Percentiles rank a stretch among this genome's conserved stretches.
phyloP scores from a whole-genome alignment of 306 rosid species.

The Crotalaria pallida region DNA sequence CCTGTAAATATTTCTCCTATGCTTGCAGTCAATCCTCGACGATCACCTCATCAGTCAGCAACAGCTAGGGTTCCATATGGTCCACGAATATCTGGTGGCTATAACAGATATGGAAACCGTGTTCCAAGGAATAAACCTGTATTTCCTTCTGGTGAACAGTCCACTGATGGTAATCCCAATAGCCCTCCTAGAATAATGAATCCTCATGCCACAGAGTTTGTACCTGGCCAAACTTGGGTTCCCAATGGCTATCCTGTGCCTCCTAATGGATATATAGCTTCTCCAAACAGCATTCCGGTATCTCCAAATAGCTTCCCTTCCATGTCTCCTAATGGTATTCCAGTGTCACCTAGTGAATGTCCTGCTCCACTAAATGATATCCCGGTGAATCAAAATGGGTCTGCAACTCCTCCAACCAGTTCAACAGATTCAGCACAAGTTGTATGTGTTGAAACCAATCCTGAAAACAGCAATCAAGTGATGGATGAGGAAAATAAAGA shows the following conservation, averaged over 20 bases:
- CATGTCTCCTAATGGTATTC: slow-evolving; percentile 47
- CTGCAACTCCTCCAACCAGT: slow-evolving; percentile 47
- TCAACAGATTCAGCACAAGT: slow-evolving; percentile 43
- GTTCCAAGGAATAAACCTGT: slow-evolving; percentile 61
- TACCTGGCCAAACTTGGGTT: slow-evolving; percentile 82
- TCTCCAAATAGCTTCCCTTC: slow-evolving; percentile 65
- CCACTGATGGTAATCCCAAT: slow-evolving; percentile 63
- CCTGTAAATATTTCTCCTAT: slow-evolving; percentile 88
- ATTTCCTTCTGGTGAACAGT: slow-evolving; percentile 49
- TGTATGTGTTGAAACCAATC: slow-evolving; percentile 30
- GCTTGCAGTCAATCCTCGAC: slow-evolving; percentile 72
- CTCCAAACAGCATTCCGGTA: slow-evolving; percentile 48
- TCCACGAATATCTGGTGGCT: slow-evolving; percentile 88
- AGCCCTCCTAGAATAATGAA: slow-evolving; percentile 84
- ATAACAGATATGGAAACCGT: slow-evolving; percentile 73
- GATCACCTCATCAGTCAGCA: slow-evolving; percentile 96
- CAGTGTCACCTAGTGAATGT: slow-evolving; percentile 54
- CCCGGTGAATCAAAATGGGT: slow-evolving; percentile 47
- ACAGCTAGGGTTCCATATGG: slow-evolving; percentile 96
- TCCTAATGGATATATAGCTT: slow-evolving; percentile 54
- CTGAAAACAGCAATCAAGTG: slow-evolving; percentile 30
- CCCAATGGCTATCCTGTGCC: slow-evolving; percentile 72
- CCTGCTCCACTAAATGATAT: slow-evolving; percentile 39
- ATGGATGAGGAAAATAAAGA: slow-evolving; percentile 34
- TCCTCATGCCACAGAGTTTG: slow-evolving; percentile 93